Evolutionary conservation across 2,329 filamentous ascomycete species (phyloP).

Genomic region (Hypoxylon sp.): DNA sequence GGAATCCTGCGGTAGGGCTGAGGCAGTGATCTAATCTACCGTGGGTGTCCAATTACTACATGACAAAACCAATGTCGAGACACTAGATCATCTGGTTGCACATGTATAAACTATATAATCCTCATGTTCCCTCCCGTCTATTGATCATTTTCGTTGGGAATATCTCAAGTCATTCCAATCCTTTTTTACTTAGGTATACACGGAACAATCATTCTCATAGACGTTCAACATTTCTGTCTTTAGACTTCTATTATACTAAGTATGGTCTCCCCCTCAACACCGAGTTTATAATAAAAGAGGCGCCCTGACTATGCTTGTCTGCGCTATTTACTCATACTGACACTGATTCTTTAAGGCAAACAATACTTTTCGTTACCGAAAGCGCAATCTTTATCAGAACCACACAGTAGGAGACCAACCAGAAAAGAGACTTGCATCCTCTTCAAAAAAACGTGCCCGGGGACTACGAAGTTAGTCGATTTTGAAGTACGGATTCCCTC

Average conservation of each 20-base stretch:
- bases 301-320: background rate
- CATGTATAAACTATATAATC: constrained; percentile 42
- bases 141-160: constrained; percentile 20
- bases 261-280: constrained; percentile 4
- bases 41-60: constrained; percentile 37
- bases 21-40: constrained; percentile 44
- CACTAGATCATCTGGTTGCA: constrained; percentile 30
- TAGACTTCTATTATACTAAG: background rate
- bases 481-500: background rate
- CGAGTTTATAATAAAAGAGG: background rate
- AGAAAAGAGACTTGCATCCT: background rate
- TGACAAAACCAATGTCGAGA: constrained; percentile 33
- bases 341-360: background rate
- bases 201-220: constrained; percentile 14
- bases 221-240: constrained; percentile 7
- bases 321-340: constrained; percentile 5
- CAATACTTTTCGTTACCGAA: background rate
- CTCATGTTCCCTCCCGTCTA: constrained; percentile 24
- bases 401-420: background rate
- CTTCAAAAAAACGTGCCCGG: background rate
- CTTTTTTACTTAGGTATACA: background rate
- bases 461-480: background rate
- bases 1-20: constrained; percentile 49
- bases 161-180: constrained; percentile 25
- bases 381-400: background rate